These are phyloP conservation scores for Pseudonitzschia pungens DNA, from an alignment of 108 stramenopile species.

Conservation along the genomic window DNA sequence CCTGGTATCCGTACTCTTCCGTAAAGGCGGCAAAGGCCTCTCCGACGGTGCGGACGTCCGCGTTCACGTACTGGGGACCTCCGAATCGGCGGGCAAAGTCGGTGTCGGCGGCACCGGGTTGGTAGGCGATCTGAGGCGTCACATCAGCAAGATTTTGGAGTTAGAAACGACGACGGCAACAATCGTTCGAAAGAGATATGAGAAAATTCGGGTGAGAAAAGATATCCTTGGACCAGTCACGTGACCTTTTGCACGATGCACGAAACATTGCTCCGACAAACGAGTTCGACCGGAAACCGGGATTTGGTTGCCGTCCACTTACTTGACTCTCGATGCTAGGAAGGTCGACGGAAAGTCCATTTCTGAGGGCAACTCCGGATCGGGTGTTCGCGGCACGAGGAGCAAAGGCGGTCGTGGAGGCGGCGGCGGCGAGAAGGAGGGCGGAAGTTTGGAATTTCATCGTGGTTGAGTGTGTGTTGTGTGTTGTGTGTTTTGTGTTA, in stretches of 20 bases:
- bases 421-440: conserved; percentile 15
- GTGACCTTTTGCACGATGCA: no score
- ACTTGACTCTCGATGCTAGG: conserved; percentile 32
- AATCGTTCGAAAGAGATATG: no score
- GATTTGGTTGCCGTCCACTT: conserved; percentile 5
- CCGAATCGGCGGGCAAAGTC: conserved; percentile 81
- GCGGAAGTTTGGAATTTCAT: conserved; percentile 30
- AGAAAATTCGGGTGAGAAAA: no score
- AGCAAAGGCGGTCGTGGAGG: conserved; percentile 18
- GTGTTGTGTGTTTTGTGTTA: neutral
- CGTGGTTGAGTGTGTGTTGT: neutral
- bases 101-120: conserved; percentile 77
- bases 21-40: conserved; percentile 90
- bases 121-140: conserved; percentile 64
- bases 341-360: conserved; percentile 15
- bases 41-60: conserved; percentile 79
- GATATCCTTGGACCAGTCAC: no score
- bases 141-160: no score
- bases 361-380: neutral
- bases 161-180: no score
- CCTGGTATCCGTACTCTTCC: conserved; percentile 65
- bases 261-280: no score
- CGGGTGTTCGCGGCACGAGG: neutral
- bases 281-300: no score
- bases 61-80: conserved; percentile 63